A percentile compares a stretch with the other conserved stretches of the same genome.
phyloP scores from a whole-genome alignment of 129 eudicot species.

The Pseudognaphalium luteoalbum region DNA sequence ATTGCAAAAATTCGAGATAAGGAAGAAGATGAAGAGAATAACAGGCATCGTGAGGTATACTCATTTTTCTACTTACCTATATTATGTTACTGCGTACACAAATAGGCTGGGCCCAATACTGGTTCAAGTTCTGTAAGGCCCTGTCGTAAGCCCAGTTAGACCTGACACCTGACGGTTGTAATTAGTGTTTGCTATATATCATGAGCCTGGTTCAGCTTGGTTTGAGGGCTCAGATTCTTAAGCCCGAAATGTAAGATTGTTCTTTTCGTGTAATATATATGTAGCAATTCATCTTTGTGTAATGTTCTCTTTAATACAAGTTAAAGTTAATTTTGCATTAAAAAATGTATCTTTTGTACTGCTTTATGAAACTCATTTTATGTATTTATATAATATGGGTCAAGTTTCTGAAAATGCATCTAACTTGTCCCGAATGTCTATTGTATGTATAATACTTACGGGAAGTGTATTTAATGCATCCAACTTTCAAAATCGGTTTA shows the following conservation, averaged over 20 bases:
- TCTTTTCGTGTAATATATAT: not conserved
- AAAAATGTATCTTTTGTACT: not conserved
- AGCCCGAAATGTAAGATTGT: not conserved
- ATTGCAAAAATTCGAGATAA: constrained; percentile 69
- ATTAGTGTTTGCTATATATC: not conserved
- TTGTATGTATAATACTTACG: too few relatives aligned
- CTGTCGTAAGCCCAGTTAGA: not conserved
- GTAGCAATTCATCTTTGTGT: not conserved
- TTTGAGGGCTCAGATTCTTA: not conserved
- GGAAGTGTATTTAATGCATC: too few relatives aligned
- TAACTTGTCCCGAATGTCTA: too few relatives aligned
- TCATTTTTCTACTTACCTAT: not conserved
- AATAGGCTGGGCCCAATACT: not conserved
- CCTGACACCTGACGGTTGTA: not conserved
- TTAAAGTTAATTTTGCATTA: not conserved
- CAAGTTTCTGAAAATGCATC: too few relatives aligned
- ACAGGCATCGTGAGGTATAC: constrained; percentile 82
- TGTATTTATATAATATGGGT: too few relatives aligned
- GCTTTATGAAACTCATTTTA: not conserved
- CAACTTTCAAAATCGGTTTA: too few relatives aligned
- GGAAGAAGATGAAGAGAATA: constrained; percentile 85
- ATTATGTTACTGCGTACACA: not conserved
- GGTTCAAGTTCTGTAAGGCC: not conserved
- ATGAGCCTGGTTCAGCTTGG: not conserved
- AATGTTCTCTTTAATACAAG: not conserved